Conservation (phyloP, 495 filamentous ascomycete species). For the Penicillium herquei region DNA sequence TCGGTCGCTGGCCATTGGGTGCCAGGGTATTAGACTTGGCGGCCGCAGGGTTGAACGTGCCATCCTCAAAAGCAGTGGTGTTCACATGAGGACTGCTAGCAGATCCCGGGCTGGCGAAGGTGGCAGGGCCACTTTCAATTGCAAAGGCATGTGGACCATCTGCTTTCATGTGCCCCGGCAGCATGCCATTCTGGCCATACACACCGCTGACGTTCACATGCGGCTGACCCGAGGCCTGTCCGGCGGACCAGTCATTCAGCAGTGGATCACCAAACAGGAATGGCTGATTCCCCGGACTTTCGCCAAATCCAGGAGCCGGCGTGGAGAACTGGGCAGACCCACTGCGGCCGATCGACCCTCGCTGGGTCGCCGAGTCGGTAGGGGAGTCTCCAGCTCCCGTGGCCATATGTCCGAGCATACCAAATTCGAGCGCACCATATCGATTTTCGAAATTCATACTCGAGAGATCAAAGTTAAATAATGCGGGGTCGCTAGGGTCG, state of each 20-base stretch:
- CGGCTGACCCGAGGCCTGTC: constrained; percentile 36
- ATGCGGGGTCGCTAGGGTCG: constrained; percentile 83
- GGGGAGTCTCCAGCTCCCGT: constrained; percentile 78
- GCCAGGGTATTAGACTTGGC: constrained; percentile 36
- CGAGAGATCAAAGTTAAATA: constrained; percentile 92
- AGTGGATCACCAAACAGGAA: constrained; percentile 50
- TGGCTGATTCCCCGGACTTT: constrained; percentile 46
- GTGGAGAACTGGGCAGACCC: constrained; percentile 48
- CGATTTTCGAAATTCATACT: constrained; percentile 94
- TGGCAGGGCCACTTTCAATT: constrained; percentile 64
- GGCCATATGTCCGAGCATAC: constrained; percentile 92
- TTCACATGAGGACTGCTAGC: constrained; percentile 49
- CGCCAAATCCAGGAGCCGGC: constrained; percentile 39
- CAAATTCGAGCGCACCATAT: constrained; percentile 90
- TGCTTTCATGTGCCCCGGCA: constrained; percentile 44
- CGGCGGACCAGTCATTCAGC: constrained; percentile 45
- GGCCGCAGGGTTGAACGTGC: constrained; percentile 23
- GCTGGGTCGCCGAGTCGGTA: constrained; percentile 56
- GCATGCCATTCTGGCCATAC: constrained; percentile 42
- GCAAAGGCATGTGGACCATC: constrained; percentile 66
- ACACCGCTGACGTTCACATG: constrained; percentile 44
- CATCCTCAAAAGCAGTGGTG: constrained; percentile 37
- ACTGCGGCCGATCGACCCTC: constrained; percentile 48
- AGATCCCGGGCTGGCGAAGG: constrained; percentile 60
- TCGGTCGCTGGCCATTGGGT: constrained; percentile 38